Base-by-base conservation (phyloP, 1,284 basidiomycete species). In the Cutaneotrichosporon cyanovorans region DNA sequence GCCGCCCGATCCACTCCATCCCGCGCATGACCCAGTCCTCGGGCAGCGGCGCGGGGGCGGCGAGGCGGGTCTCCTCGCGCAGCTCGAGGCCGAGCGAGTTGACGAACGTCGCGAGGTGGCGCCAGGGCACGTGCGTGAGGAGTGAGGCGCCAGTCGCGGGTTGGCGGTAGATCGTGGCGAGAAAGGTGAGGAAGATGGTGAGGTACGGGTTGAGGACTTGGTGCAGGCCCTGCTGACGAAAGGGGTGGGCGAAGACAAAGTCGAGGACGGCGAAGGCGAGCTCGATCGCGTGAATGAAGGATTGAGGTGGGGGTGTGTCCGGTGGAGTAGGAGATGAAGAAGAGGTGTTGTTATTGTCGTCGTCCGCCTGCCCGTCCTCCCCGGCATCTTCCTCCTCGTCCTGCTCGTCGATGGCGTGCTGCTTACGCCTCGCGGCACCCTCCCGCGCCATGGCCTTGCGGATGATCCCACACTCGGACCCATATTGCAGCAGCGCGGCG, bases 11-110 rank as follows among this genome's bases (percentile, higher is more conserved):
- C 93, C 93, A 98, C 55, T 89, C 87, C 81, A 92, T 86, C 4
- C 95, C 95, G 25, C 92, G 79, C 51, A 97, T 71, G 59, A 87
- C 87, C 89, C 91, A 96, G 66, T 98, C 95, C 68, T 98, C 95
- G 0, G 87, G 80, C 3, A 98, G 74, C 0, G 90, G 85, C 11
- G 62, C 45, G 45, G 78, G 81, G 8, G 78, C 59, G 14, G 71
- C 65, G 8, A 77, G 63, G 40, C 73, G 71, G 14, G 61, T 58
- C 41, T 78, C 77, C 46, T 79, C 74, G 2, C 82, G 82, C 9
- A 85, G 75, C 7, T 75, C 78, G 14, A 79, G 36, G 6, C 60
- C 69, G 32, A 65, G 48, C 2, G 53, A 38, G 49, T 73, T 72
- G 56, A 89, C 78, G 65, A 92, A 85, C 0, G 60, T 47, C 1